Conservation (phyloP, 306 rosid species). For the Castanea crenata region DNA sequence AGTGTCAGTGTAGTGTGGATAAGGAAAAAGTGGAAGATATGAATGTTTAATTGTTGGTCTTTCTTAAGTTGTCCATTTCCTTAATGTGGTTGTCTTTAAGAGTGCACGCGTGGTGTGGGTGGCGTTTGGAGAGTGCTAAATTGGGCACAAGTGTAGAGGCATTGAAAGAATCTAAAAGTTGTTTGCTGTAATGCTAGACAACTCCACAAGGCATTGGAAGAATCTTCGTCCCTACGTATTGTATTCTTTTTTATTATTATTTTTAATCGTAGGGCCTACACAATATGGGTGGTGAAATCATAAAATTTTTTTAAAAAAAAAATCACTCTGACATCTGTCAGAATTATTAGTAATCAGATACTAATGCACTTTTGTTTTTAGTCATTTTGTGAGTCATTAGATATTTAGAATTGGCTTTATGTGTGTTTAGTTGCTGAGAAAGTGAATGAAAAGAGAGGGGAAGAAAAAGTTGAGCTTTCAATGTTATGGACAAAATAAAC, state of each 20-base stretch:
- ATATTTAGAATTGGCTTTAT: no score
- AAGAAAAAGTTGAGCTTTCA: not conserved
- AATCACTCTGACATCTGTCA: conserved; percentile 13
- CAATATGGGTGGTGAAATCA: not conserved
- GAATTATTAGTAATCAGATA: not conserved
- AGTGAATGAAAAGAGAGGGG: not conserved
- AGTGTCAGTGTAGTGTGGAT: no score
- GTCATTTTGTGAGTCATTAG: not conserved
- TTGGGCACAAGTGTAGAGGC: not conserved
- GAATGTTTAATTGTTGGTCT: not conserved
- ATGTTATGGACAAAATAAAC: no score
- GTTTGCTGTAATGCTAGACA: not conserved
- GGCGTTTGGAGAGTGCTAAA: not conserved
- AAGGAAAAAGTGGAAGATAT: not conserved
- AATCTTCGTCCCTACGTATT: not conserved
- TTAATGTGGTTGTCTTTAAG: not conserved
- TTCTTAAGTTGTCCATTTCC: not conserved
- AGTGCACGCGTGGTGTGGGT: not conserved
- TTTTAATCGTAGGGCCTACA: not conserved
- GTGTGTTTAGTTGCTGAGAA: not conserved
- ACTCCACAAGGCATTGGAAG: not conserved
- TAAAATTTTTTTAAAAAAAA: not conserved
- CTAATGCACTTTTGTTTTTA: not conserved
- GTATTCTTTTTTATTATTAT: no score
- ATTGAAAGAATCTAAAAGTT: not conserved